Percentiles rank a stretch among this genome's conserved stretches.
Conservation (phyloP, 1,139 yeast species). For the Casaregolazyma lundiana region DNA sequence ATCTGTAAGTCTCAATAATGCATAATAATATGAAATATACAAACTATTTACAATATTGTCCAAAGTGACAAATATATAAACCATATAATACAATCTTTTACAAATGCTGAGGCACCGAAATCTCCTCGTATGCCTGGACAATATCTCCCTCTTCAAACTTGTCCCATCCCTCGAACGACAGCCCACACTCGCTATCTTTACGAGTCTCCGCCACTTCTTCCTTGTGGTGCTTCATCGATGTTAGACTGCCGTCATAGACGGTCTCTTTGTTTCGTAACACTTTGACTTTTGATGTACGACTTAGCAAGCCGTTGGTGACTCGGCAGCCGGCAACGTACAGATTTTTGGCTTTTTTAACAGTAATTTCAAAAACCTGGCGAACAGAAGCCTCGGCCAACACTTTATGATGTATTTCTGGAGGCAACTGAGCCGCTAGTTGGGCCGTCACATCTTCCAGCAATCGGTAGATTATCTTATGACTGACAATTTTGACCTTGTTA, state of each 20-base stretch:
- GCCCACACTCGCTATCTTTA: slow-evolving; percentile 89
- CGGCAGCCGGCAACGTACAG: slow-evolving; percentile 83
- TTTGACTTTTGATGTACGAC: slow-evolving; percentile 56
- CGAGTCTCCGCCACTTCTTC: slow-evolving; percentile 74
- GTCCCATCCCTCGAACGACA: slow-evolving; percentile 67
- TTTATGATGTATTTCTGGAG: slow-evolving; percentile 66
- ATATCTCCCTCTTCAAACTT: slow-evolving; percentile 71
- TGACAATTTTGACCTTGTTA: slow-evolving; percentile 54
- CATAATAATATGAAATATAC: neutral
- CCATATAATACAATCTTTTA: slow-evolving; percentile 28
- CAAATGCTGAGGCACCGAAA: slow-evolving; percentile 63
- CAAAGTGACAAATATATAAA: neutral
- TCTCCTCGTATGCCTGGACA: slow-evolving; percentile 69
- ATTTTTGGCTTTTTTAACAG: slow-evolving; percentile 43
- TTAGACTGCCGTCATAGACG: slow-evolving; percentile 63
- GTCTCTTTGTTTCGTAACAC: slow-evolving; percentile 51
- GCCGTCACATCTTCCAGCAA: slow-evolving; percentile 79
- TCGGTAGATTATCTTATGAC: slow-evolving; percentile 79
- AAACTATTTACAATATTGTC: neutral
- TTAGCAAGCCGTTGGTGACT: slow-evolving; percentile 65
- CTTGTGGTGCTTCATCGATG: slow-evolving; percentile 75
- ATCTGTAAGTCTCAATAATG: neutral
- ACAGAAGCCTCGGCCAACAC: slow-evolving; percentile 65
- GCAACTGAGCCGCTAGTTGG: slow-evolving; percentile 54
- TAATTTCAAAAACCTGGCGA: slow-evolving; percentile 67